Base-by-base conservation (phyloP, 768 basidiomycete species). In the Tubosaeta sp. region DNA sequence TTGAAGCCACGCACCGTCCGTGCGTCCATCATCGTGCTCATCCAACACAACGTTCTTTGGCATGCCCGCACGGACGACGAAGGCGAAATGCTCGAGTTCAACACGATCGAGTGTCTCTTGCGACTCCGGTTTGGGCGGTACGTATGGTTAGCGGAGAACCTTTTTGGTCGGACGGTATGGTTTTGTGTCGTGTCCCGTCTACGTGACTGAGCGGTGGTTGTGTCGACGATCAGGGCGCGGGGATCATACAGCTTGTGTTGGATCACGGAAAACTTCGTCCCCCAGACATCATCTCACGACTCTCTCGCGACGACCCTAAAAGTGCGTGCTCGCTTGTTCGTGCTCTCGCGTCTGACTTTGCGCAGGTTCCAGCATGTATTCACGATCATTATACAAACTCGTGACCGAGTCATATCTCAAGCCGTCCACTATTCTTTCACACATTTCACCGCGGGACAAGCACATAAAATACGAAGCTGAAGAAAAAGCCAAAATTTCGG, bases 1-100 rank as follows among this genome's bases (percentile, higher is more conserved):
- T 68, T 91, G 24, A 86, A 82, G 59, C 78, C 83, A 10, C 81
- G 84, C 22, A 82, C 77, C 1, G 78, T 86, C 13, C 82, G 87
- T 47, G 83, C 84, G 24, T 77, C 82, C 18, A 71, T 94, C 18
- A 73, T 96, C 40, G 79, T 86, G 40, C 79, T 97, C 47, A 77
- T 94, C 16, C 94, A 97, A 64, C 94, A 97, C 65, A 94, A 96
- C 68, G 69, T 96, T 39, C 74, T 94, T 39, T 94, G 92, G 89
- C 90, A 93, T 63, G 80, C 85, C 9, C 78, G 78, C 34, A 77
- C 77, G 6, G 83, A 84, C 9, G 82, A 83, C n/a, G 85, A 83
- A 36, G 82, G 80, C 6, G 87, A 87, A 55, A 78, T 88, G 51
- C 75, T 89, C 43, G 93, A 96, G 65, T 73, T 95, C 55, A 92